phyloP scores from a whole-genome alignment of 805 yeast species.

The Saccharomycopsis sp. region DNA sequence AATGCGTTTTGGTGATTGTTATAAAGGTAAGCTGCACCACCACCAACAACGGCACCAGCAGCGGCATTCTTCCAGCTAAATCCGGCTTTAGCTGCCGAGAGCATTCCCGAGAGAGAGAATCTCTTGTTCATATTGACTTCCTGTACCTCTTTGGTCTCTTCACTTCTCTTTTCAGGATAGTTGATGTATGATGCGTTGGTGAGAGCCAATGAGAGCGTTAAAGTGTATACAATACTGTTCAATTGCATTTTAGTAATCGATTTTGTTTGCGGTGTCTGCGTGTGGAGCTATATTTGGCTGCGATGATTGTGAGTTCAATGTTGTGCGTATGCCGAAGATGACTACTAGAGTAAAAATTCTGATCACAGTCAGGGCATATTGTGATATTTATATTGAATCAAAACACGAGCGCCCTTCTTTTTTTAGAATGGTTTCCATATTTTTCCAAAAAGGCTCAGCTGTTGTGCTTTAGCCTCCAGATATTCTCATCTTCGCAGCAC shows the following conservation, averaged over 20 bases:
- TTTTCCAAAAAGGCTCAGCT: background rate
- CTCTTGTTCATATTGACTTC: background rate
- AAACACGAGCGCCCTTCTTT: background rate
- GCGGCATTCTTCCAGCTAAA: constrained; percentile 5
- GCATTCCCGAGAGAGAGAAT: background rate
- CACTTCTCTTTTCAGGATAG: background rate
- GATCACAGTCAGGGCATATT: background rate
- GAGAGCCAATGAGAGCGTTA: background rate
- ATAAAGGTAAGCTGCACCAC: constrained; percentile 1
- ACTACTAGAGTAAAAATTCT: too few relatives aligned
- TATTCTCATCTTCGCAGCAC: background rate
- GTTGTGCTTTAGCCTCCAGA: background rate
- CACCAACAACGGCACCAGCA: constrained; percentile 8
- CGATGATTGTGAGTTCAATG: too few relatives aligned
- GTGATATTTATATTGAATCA: background rate
- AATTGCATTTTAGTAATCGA: background rate
- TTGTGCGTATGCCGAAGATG: background rate
- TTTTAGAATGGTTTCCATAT: background rate
- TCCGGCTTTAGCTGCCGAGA: background rate
- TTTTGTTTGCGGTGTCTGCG: background rate
- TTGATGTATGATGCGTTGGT: constrained; percentile 1
- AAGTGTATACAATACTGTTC: background rate
- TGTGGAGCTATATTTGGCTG: background rate
- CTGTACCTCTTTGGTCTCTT: background rate
- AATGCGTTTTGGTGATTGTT: background rate